Conservation (phyloP, 2,329 filamentous ascomycete species). For the Aspergillus sp. region DNA sequence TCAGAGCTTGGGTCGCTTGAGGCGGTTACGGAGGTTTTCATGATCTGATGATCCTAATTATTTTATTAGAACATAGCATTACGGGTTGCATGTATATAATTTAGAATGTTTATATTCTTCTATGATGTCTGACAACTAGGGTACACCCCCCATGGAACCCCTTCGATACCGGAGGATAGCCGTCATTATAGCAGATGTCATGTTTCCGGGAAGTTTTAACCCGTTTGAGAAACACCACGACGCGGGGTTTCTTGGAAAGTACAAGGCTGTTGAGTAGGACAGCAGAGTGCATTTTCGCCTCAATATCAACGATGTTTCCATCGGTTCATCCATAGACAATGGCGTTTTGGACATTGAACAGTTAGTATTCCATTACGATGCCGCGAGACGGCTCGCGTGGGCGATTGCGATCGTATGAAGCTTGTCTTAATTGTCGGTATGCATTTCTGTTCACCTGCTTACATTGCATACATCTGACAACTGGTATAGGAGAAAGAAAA, state of each 20-base stretch:
- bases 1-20: conserved; percentile 4
- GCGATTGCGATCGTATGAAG: conserved; percentile 28
- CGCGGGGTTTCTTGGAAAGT: conserved; percentile 1
- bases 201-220: conserved; percentile 9
- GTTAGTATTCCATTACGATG: conserved; percentile 14
- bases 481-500: conserved; percentile 42
- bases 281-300: neutral
- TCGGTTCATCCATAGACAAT: neutral
- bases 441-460: conserved; percentile 6
- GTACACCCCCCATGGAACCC: too few relatives aligned
- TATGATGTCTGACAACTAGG: too few relatives aligned
- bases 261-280: neutral
- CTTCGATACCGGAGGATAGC: too few relatives aligned
- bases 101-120: too few relatives aligned
- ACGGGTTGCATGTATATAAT: too few relatives aligned
- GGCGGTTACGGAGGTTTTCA: conserved; percentile 3
- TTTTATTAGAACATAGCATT: too few relatives aligned
- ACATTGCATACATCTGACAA: conserved; percentile 5
- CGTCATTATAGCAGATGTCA: too few relatives aligned
- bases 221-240: conserved; percentile 5
- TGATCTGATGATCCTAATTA: too few relatives aligned
- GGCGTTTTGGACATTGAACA: neutral
- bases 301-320: neutral
- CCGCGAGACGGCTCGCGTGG: conserved; percentile 23
- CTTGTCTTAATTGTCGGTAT: conserved; percentile 44